Conservation (phyloP, 2,329 filamentous ascomycete genomes). For the Colletotrichum lini region DNA sequence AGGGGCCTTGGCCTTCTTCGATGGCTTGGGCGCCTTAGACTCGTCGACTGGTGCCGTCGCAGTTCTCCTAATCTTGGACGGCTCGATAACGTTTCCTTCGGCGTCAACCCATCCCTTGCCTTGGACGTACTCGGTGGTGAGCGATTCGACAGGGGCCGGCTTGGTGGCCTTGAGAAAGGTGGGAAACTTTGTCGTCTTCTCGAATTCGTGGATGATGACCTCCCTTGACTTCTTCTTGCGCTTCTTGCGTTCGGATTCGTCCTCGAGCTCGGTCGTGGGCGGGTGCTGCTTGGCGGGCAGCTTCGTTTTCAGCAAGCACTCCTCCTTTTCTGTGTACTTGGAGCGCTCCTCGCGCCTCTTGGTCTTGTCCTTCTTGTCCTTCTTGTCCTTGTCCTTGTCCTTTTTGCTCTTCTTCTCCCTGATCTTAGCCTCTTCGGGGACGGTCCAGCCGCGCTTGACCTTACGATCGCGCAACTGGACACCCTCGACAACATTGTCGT, state of each 20-base stretch:
- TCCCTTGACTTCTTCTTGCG: slow-evolving; percentile 74
- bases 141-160: slow-evolving; percentile 58
- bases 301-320: slow-evolving; percentile 88
- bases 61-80: slow-evolving; percentile 57
- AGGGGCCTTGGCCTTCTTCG: slow-evolving; percentile 44
- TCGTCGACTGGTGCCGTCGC: slow-evolving; percentile 45
- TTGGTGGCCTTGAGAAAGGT: slow-evolving; percentile 79
- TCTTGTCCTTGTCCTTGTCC: slow-evolving; percentile 60
- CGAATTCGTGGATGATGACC: slow-evolving; percentile 88
- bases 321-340: slow-evolving; percentile 84
- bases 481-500: slow-evolving; percentile 70
- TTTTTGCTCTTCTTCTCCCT: slow-evolving; percentile 63
- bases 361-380: slow-evolving; percentile 65
- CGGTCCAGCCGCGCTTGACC: slow-evolving; percentile 92
- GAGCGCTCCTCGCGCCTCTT: slow-evolving; percentile 74
- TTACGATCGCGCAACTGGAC: slow-evolving; percentile 81
- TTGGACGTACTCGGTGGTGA: slow-evolving; percentile 78
- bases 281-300: slow-evolving; percentile 62
- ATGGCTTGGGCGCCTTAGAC: slow-evolving; percentile 39
- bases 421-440: slow-evolving; percentile 67
- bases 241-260: slow-evolving; percentile 64
- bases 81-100: slow-evolving; percentile 81
- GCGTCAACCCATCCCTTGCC: slow-evolving; percentile 91
- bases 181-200: slow-evolving; percentile 85
- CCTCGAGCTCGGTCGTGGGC: slow-evolving; percentile 57